Base-by-base conservation (phyloP, 108 stramenopile genomes). In the Nitzschia putrida region DNA sequence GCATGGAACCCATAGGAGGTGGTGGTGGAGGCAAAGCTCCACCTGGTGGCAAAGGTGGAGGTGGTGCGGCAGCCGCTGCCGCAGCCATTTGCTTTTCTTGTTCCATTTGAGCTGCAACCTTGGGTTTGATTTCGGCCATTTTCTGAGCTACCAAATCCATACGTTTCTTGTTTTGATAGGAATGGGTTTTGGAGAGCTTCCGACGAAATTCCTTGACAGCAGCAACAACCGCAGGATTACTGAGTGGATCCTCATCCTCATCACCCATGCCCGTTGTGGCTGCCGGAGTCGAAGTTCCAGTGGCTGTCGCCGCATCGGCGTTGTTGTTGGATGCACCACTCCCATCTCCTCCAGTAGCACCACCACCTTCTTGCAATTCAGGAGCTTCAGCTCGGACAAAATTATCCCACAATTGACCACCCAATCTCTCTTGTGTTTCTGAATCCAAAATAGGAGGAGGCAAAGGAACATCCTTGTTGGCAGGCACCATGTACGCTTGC, bases 221-320 rank as follows among this genome's bases (percentile, higher is more conserved):
- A 44, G 78, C 81, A 41, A 93, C 53, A 2, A 93, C 92, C 8
- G 85, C 79, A 0, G 92, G 92, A 22, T 87, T 84, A 75, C 85
- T 90, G 7, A 93, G 61, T 0, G 92, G 92, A 81, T 93, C 92
- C 43, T 80, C 88, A 18, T 93, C 92, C 53, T 84, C 88, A 64
- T 88, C 89, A 59, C 90, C 88, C 0, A 52, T 77, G 7, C 68
- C 64, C 11, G 78, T 86, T 16, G 80, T 86, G 13, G 73, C 88
- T 1, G n/a, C n/a, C n/a, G 29, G 1, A 34, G 29, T 34, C 3
- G 29, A 3, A 6, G 14, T 49, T 2, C 47, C 47, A 6, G n/a
- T 5, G 13, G 84, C 84, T 8, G 85, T 69, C 7, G 76, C 76
- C 3, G 76, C 76, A 16, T 61, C 43, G 23, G 8, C 16, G 9